Conservation (phyloP, 2,329 filamentous ascomycete species). For the Diplodia corticola region DNA sequence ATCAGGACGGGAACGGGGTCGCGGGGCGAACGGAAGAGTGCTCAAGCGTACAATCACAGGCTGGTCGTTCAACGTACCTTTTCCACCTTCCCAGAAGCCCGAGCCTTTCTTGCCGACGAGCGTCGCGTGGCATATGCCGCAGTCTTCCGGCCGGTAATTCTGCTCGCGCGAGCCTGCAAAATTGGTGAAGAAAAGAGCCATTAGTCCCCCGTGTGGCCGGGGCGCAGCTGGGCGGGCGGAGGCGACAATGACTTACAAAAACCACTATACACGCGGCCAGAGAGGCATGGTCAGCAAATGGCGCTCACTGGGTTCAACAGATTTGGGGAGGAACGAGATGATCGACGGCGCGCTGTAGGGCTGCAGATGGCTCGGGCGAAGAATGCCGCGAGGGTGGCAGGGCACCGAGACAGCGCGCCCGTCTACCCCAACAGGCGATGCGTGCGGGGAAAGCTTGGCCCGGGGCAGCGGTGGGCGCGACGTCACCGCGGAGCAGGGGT, state of each 20-base stretch:
- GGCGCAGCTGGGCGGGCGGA: background rate
- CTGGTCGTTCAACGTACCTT: conserved; percentile 39
- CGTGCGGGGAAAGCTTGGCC: conserved; percentile 17
- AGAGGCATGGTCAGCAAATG: conserved; percentile 15
- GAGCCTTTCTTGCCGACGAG: conserved; percentile 66
- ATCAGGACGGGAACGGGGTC: background rate
- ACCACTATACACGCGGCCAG: conserved; percentile 24
- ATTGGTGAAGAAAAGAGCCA: conserved; percentile 34
- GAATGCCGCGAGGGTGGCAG: conserved; percentile 13
- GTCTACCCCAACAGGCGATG: background rate
- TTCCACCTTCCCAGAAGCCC: conserved; percentile 87
- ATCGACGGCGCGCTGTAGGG: conserved; percentile 21
- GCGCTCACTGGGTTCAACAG: conserved; percentile 1
- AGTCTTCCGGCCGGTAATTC: conserved; percentile 74
- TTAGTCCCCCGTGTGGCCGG: background rate
- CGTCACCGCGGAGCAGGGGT: conserved; percentile 12
- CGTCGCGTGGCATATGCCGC: conserved; percentile 68
- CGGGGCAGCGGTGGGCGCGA: conserved; percentile 7
- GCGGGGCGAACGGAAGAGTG: background rate
- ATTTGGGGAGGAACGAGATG: background rate
- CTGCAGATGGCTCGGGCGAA: conserved; percentile 21
- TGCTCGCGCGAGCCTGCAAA: conserved; percentile 68
- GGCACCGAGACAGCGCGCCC: conserved; percentile 7
- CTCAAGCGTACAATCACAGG: conserved; percentile 6
- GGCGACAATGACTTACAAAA: conserved; percentile 27